These are phyloP conservation scores for Bacidia rubella DNA, from an alignment of 495 filamentous ascomycete genomes.

Conservation along the genomic window DNA sequence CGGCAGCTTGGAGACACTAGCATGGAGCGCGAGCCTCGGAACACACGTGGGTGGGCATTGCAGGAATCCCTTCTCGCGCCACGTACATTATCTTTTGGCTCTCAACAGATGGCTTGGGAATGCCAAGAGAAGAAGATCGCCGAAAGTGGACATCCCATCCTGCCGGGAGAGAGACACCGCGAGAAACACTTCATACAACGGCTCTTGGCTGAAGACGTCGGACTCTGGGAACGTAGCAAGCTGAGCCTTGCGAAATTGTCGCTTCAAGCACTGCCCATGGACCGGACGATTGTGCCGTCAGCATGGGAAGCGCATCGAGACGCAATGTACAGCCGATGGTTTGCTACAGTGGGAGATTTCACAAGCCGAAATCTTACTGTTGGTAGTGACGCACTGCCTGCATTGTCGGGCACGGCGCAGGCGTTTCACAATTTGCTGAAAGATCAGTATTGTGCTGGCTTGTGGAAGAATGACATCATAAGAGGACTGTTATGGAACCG, in stretches of 20 bases:
- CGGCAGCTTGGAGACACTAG: background rate
- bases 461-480: conserved; percentile 4
- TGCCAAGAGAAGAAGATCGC: background rate
- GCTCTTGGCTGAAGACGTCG: background rate
- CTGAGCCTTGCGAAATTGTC: too few species aligned
- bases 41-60: background rate
- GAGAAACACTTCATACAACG: background rate
- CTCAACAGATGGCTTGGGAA: background rate
- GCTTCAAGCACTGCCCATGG: too few species aligned
- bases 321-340: background rate
- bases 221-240: too few species aligned
- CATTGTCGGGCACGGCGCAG: background rate
- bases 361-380: background rate
- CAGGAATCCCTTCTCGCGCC: background rate
- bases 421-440: background rate
- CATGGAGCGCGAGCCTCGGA: background rate
- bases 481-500: conserved; percentile 4
- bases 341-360: background rate
- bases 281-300: too few species aligned
- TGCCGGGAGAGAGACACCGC: too few species aligned
- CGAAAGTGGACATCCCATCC: background rate
- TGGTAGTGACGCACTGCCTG: background rate
- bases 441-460: conserved; percentile 4
- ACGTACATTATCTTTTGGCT: background rate
- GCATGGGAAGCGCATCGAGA: background rate